Evolutionary conservation across 176 grass and related monocot species (phyloP).

Genomic region (Rhynchospora tenuis): DNA sequence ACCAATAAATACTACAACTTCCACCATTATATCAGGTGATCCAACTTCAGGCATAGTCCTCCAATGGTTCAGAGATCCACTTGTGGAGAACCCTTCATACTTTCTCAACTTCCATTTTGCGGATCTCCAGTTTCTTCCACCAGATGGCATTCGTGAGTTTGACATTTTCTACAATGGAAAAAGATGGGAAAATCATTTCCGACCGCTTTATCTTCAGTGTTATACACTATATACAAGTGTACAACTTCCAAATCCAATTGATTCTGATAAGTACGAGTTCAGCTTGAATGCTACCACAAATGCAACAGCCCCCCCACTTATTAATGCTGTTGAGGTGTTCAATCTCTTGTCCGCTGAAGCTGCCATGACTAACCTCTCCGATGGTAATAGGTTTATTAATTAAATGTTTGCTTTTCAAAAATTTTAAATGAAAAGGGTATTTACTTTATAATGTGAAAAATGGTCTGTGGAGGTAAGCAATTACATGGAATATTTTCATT

Average conservation of each 20-base stretch:
- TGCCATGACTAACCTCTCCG: not conserved
- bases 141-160: conserved; percentile 5
- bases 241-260: not conserved
- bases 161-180: not conserved
- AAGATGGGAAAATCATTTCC: not conserved
- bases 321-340: conserved; percentile 12
- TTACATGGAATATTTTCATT: not conserved
- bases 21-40: not conserved
- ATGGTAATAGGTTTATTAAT: not conserved
- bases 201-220: not conserved
- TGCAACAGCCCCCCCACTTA: not conserved
- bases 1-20: not conserved
- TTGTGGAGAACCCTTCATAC: not conserved
- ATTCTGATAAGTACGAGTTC: not conserved
- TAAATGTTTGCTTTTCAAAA: not conserved
- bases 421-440: not conserved
- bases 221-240: not conserved
- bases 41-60: not conserved
- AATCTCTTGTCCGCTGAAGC: not conserved
- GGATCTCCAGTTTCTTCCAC: not conserved
- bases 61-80: not conserved
- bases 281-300: not conserved
- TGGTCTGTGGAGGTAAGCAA: too few species aligned
- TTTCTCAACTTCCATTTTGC: not conserved
- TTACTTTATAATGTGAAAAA: not conserved